Evolutionary conservation across 164 flowering plant genomes (phyloP).

Genomic region (Protea cynaroides): DNA sequence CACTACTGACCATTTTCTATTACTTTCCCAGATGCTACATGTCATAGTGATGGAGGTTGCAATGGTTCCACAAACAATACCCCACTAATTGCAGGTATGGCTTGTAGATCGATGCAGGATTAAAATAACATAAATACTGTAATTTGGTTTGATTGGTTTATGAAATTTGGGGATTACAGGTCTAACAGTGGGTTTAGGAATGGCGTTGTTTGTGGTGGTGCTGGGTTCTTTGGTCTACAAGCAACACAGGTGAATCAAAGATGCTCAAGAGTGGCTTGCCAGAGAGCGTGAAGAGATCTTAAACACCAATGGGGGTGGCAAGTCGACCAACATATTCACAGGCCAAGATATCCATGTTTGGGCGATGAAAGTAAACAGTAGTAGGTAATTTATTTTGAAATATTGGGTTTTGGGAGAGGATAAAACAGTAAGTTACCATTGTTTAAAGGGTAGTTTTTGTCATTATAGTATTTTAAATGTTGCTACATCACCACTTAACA

Average conservation of each 20-base stretch:
- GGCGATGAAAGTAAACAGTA: no score
- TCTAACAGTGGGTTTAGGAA: constrained; percentile 27
- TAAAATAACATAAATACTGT: no score
- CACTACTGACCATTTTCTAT: no score
- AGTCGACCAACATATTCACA: constrained; percentile 40
- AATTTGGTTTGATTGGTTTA: no score
- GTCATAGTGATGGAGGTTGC: constrained; percentile 32
- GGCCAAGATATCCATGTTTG: constrained; percentile 53
- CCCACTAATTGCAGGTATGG: constrained; percentile 45
- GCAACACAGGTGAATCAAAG: constrained; percentile 32
- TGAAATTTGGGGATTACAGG: no score
- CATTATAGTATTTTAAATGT: no score
- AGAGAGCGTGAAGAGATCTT: constrained; percentile 48
- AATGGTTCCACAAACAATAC: constrained; percentile 14
- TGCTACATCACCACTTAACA: no score
- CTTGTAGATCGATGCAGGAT: no score
- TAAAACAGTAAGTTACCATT: no score
- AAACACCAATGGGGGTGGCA: constrained; percentile 35
- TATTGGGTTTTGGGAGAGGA: no score
- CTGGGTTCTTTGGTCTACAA: constrained; percentile 28
- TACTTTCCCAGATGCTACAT: constrained; percentile 20
- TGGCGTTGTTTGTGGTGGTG: constrained; percentile 13
- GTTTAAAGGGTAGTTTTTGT: no score
- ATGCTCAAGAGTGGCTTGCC: constrained; percentile 34
- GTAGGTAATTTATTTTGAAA: no score